Evolutionary conservation across 345 rosid genomes (phyloP), one percentile per base, ranked within the genome.

Genomic region (Eucalyptus regnans): DNA sequence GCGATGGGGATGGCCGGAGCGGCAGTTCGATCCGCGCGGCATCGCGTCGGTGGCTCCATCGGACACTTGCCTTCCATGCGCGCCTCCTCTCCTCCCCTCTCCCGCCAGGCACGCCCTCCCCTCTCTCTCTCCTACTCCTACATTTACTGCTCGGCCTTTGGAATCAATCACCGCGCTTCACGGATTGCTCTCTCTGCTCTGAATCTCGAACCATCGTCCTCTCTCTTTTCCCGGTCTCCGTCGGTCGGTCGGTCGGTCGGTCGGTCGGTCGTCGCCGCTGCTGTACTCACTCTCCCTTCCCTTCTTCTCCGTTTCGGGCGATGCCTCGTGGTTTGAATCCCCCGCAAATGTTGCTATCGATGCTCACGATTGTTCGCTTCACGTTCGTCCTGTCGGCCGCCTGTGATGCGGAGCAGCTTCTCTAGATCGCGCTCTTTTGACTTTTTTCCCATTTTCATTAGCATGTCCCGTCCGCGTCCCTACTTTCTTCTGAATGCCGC

Each of bases 51-150:
- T 48, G 25, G 84, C 60, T 50, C 88, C 29, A 31, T 90, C 43
- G 51, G 87, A 88, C 91, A 87, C 44, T 80, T 90, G 90, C 68
- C 86, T 62, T 88, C 46, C 93, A 90, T 92, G 93, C 93, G 86
- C 81, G 64, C 87, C 89, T 7, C 89, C 80, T 46, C 87, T 54
- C 90, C 89, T 58, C 50, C 64, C n/a, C 68, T 81, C 90, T 49
- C 88, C 41, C 89, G 91, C 31, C 92, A 89, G 90, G 90, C 86
- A 89, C 66, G 86, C 80, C 79, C 33, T 29, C 4, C 86, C 50
- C 33, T 41, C 64, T 23, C n/a, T 11, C n/a, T 18, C 46, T 68
- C 5, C 25, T 71, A 2, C 83, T 71, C 2, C 83, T 37, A 20
- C 37, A 37, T 76, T 7, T 31, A 14, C 20, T 7, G 37, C 41